These are phyloP conservation scores for Malus sieversii DNA, from an alignment of 306 rosid species.

Conservation along the genomic window DNA sequence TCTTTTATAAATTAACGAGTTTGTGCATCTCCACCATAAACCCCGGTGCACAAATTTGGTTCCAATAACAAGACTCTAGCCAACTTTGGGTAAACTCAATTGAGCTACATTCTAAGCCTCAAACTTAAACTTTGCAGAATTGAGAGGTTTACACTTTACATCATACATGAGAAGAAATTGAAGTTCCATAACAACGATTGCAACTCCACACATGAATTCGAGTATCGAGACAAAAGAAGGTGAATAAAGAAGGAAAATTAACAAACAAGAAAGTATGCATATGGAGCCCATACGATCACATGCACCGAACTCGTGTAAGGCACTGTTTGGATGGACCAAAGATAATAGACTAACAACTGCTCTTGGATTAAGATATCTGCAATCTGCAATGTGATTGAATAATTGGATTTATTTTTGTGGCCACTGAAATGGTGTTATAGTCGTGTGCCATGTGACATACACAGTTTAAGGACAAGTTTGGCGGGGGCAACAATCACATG, in stretches of 20 bases:
- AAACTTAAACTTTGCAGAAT: background rate
- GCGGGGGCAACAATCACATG: conserved; percentile 32
- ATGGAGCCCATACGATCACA: conserved; percentile 11
- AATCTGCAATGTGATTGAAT: background rate
- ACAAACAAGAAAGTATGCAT: background rate
- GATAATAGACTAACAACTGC: background rate
- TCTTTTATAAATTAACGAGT: no score
- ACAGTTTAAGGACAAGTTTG: conserved; percentile 15
- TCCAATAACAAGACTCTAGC: no score
- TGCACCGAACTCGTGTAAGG: conserved; percentile 7
- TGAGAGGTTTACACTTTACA: no score
- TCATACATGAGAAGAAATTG: background rate
- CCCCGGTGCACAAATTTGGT: no score
- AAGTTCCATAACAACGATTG: background rate
- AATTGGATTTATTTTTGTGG: background rate
- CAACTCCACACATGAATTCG: background rate
- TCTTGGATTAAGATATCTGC: background rate
- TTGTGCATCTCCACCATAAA: no score
- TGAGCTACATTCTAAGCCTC: background rate
- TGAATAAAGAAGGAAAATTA: background rate
- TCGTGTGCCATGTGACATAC: conserved; percentile 20
- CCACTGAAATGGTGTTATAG: conserved; percentile 1
- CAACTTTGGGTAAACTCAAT: no score
- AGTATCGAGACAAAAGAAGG: background rate
- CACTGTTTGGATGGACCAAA: background rate